Conservation (phyloP, 495 filamentous ascomycete species). For the Staphylotrichum longicolle region DNA sequence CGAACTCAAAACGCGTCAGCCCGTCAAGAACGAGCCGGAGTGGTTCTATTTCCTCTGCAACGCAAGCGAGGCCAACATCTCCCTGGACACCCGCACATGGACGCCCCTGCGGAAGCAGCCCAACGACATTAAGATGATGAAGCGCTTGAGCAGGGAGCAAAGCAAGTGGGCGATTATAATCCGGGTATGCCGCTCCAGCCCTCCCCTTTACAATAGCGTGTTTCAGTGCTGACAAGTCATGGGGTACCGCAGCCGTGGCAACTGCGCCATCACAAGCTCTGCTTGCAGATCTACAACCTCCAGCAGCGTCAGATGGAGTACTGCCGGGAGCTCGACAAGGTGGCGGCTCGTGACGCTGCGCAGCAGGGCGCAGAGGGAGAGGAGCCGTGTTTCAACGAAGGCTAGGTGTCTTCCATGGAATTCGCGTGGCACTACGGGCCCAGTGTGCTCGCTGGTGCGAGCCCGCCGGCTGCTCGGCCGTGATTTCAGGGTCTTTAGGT, state of each 20-base stretch:
- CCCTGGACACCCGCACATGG: background rate
- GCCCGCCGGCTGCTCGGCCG: too few relatives aligned
- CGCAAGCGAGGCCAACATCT: background rate
- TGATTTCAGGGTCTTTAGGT: background rate
- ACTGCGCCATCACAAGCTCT: background rate
- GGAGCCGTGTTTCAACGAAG: background rate
- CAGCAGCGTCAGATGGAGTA: background rate
- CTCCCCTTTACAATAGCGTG: background rate
- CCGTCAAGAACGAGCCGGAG: background rate
- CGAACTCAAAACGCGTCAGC: background rate
- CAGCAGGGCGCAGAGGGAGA: background rate
- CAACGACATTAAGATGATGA: slow-evolving; percentile 12
- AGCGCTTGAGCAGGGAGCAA: background rate
- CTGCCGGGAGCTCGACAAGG: background rate
- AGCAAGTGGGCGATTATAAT: slow-evolving; percentile 2
- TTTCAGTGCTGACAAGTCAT: background rate
- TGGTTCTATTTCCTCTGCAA: slow-evolving; percentile 13
- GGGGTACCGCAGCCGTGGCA: background rate
- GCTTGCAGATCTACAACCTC: background rate
- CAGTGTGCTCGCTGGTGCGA: background rate
- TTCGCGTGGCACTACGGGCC: background rate
- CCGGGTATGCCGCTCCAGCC: background rate
- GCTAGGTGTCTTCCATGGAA: slow-evolving; percentile 7
- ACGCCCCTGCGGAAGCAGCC: background rate
- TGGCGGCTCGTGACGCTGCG: background rate